phyloP scores from a whole-genome alignment of 2,329 filamentous ascomycete genomes.

The Penicillium expansum region DNA sequence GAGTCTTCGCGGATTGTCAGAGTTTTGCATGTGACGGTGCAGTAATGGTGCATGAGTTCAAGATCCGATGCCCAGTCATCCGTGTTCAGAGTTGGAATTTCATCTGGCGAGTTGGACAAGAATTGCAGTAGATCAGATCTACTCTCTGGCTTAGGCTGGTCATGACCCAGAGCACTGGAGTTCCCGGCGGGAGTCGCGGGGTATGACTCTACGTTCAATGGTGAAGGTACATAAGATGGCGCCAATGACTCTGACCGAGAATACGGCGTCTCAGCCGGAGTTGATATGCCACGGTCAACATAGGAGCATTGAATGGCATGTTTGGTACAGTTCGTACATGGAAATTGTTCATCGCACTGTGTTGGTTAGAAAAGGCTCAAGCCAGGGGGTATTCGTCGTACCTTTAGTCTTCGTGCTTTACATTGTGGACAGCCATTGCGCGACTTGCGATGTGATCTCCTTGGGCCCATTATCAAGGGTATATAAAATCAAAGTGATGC shows the following conservation, averaged over 20 bases:
- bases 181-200: constrained; percentile 1
- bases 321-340: constrained; percentile 28
- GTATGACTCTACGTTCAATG: background rate
- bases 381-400: background rate
- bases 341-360: constrained; percentile 29
- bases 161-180: too few species aligned
- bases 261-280: constrained; percentile 3
- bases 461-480: constrained; percentile 19
- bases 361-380: background rate
- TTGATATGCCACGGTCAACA: constrained; percentile 1
- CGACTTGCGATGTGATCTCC: constrained; percentile 28
- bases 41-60: too few species aligned
- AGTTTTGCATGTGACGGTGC: too few species aligned
- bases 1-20: too few species aligned
- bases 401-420: constrained; percentile 27
- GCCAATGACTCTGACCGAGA: constrained; percentile 3
- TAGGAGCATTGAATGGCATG: constrained; percentile 25
- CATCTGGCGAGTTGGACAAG: too few species aligned
- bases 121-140: too few species aligned
- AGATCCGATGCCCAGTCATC: too few species aligned
- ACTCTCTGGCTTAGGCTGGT: too few species aligned
- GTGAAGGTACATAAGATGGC: background rate
- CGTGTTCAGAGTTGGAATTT: too few species aligned
- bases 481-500: background rate
- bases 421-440: constrained; percentile 30